Percentiles rank a stretch among this genome's conserved stretches.
phyloP scores from a whole-genome alignment of 2,329 filamentous ascomycete species.

The Ophiostoma tasmaniense region DNA sequence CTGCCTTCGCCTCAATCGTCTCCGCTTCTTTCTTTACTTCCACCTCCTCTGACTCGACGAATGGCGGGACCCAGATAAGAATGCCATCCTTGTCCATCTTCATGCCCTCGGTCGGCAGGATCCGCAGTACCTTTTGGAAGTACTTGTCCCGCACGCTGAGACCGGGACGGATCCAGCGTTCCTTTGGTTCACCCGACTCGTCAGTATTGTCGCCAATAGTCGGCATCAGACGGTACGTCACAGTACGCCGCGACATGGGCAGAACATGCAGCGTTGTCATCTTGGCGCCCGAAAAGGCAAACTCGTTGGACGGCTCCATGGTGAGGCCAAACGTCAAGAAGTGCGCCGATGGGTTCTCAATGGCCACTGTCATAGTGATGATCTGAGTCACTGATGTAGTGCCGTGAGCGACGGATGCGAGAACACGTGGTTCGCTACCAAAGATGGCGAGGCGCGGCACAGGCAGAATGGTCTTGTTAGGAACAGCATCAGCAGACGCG shows the following conservation, averaged over 20 bases:
- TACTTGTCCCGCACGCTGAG: conserved; percentile 80
- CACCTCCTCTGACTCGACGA: conserved; percentile 23
- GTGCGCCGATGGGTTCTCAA: conserved; percentile 92
- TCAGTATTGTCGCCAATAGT: conserved; percentile 42
- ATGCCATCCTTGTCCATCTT: conserved; percentile 61
- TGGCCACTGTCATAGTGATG: conserved; percentile 45
- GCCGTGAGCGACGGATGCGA: conserved; percentile 47
- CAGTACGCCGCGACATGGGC: conserved; percentile 65
- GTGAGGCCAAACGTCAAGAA: conserved; percentile 86
- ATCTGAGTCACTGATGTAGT: neutral
- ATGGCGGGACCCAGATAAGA: conserved; percentile 52
- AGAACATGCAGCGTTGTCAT: conserved; percentile 70
- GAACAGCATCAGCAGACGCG: conserved; percentile 17
- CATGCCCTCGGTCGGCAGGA: conserved; percentile 70
- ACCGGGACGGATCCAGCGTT: conserved; percentile 58
- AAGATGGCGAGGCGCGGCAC: conserved; percentile 75
- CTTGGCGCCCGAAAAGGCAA: conserved; percentile 88
- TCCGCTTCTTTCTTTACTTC: neutral
- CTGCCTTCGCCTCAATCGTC: neutral
- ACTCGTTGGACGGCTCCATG: conserved; percentile 88
- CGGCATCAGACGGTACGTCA: conserved; percentile 69
- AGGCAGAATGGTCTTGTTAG: conserved; percentile 60
- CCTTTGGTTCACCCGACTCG: neutral
- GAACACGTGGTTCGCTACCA: conserved; percentile 76
- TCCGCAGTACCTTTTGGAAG: conserved; percentile 81